phyloP scores from a whole-genome alignment of 2,329 filamentous ascomycete genomes.

The Colletotrichum coccodes region DNA sequence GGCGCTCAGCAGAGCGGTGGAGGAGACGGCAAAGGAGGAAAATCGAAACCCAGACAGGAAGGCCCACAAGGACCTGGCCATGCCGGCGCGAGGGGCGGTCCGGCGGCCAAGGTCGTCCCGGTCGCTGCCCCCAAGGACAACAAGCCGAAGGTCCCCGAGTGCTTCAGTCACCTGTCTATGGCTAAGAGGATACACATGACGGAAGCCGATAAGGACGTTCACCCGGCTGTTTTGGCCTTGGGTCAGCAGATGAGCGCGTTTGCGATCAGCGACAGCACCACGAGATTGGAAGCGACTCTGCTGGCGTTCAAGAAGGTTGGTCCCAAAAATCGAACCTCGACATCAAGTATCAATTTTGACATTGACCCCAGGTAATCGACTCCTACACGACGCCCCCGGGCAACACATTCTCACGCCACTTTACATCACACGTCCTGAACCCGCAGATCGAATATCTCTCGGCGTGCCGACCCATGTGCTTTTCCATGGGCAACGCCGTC shows the following conservation, averaged over 20 bases:
- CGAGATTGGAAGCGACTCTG: constrained; percentile 86
- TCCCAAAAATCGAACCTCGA: no score
- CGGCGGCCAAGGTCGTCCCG: constrained; percentile 47
- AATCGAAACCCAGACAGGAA: constrained; percentile 59
- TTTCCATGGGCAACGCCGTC: constrained; percentile 97
- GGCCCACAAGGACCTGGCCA: constrained; percentile 40
- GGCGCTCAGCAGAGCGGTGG: constrained; percentile 45
- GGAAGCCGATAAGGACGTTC: constrained; percentile 79
- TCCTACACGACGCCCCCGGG: constrained; percentile 91
- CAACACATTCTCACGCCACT: constrained; percentile 87
- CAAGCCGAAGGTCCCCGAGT: constrained; percentile 73
- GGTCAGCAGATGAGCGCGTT: constrained; percentile 93
- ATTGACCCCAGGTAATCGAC: constrained; percentile 76
- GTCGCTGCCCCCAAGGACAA: constrained; percentile 58
- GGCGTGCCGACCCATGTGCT: constrained; percentile 93
- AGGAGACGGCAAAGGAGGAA: constrained; percentile 58
- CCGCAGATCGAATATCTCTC: constrained; percentile 96
- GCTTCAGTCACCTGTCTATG: constrained; percentile 85
- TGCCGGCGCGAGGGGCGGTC: constrained; percentile 42
- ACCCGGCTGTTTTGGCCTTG: constrained; percentile 85
- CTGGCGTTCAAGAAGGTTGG: constrained; percentile 86
- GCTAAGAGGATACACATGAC: constrained; percentile 64
- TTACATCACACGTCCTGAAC: constrained; percentile 90
- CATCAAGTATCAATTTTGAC: constrained; percentile 26
- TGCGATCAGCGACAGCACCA: constrained; percentile 87